Evolutionary conservation across 2,329 filamentous ascomycete genomes (phyloP).

Genomic region (Colletotrichum magnum): DNA sequence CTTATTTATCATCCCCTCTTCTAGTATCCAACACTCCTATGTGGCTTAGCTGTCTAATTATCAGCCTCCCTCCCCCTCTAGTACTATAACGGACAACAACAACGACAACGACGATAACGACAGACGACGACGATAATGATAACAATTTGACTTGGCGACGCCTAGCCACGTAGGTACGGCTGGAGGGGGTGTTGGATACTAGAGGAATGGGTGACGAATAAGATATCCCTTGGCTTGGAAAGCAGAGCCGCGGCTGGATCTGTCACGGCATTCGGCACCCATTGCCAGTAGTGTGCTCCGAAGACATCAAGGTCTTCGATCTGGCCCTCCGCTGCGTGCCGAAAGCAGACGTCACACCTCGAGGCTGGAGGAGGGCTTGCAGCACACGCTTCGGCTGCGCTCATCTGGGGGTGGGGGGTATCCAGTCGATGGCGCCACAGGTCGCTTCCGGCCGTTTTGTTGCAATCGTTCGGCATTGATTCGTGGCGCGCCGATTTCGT

Average conservation of each 20-base stretch:
- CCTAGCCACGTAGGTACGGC: too few species aligned
- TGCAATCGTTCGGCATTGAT: constrained; percentile 11
- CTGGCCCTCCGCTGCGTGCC: neutral
- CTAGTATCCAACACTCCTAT: too few species aligned
- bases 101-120: too few species aligned
- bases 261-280: neutral
- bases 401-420: neutral
- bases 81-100: too few species aligned
- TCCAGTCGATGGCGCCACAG: constrained; percentile 4
- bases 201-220: too few species aligned
- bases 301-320: neutral
- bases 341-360: constrained; percentile 8
- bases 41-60: too few species aligned
- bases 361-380: neutral
- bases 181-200: too few species aligned
- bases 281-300: neutral
- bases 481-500: neutral
- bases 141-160: too few species aligned
- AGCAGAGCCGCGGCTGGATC: neutral
- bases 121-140: too few species aligned
- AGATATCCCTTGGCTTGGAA: too few species aligned
- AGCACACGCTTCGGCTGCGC: neutral
- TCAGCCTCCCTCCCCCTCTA: too few species aligned
- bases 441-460: constrained; percentile 7
- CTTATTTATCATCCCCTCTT: too few species aligned